Conservation (phyloP, 768 basidiomycete species). For the Antrodiella citrinella region DNA sequence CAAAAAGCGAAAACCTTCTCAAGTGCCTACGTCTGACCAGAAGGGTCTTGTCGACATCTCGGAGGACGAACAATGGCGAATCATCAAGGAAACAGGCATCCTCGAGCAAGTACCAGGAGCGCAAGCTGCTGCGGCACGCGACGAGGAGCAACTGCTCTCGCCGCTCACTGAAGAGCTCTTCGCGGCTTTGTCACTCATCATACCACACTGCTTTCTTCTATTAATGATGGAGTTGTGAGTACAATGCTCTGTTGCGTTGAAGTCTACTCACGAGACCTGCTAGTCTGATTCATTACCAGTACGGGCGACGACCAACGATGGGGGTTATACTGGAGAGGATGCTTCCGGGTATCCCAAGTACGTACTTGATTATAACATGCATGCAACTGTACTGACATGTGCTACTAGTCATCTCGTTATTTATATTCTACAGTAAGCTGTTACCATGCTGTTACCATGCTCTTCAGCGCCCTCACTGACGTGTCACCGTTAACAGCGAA, state of each 20-base stretch:
- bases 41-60: conserved; percentile 37
- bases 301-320: conserved; percentile 50
- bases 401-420: conserved; percentile 55
- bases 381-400: not conserved
- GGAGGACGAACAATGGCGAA: conserved; percentile 72
- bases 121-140: not conserved
- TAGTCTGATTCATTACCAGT: conserved; percentile 76
- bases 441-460: conserved; percentile 1
- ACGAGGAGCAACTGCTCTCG: conserved; percentile 27
- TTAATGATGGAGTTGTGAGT: conserved; percentile 82
- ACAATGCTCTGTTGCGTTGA: not conserved
- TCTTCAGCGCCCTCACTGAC: not conserved
- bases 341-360: conserved; percentile 65
- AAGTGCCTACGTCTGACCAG: not conserved
- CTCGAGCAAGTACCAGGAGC: conserved; percentile 14
- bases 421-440: conserved; percentile 66
- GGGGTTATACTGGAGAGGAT: conserved; percentile 47
- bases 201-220: conserved; percentile 68
- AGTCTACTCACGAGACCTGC: not conserved
- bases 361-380: not conserved
- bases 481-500: conserved; percentile 35
- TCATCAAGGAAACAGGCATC: conserved; percentile 57
- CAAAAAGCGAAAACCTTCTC: conserved; percentile 13
- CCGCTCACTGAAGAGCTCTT: conserved; percentile 63
- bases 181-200: conserved; percentile 52